Evolutionary conservation across 257 asterid species (phyloP).

Genomic region (Nicotiana tabacum): DNA sequence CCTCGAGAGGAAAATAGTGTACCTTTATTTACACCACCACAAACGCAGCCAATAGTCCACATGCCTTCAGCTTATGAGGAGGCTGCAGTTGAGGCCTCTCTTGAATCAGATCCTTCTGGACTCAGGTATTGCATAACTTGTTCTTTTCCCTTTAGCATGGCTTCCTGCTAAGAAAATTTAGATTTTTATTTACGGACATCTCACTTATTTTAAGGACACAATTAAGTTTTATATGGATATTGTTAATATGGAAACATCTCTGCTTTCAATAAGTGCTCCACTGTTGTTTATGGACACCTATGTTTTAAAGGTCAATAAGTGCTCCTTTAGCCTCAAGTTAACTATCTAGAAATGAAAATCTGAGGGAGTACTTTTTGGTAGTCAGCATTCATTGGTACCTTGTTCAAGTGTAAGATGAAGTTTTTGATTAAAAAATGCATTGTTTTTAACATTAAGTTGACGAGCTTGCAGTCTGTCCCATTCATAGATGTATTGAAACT

Average conservation of each 20-base stretch:
- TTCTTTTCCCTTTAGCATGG: not conserved
- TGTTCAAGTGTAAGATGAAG: not conserved
- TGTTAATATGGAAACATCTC: not conserved
- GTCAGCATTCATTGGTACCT: not conserved
- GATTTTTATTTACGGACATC: not conserved
- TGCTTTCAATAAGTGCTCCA: not conserved
- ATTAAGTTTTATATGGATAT: not conserved
- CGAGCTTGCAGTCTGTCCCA: not conserved
- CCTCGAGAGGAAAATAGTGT: constrained; percentile 84
- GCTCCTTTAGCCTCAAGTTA: not conserved
- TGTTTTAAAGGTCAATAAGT: not conserved
- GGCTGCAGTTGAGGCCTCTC: constrained; percentile 93
- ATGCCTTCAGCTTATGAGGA: constrained; percentile 63
- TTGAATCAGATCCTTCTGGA: constrained; percentile 82
- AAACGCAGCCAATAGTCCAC: constrained; percentile 68
- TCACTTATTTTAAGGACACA: not conserved
- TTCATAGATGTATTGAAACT: not conserved
- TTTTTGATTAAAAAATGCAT: not conserved
- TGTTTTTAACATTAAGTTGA: not conserved
- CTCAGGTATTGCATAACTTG: constrained; percentile 51
- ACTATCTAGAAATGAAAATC: not conserved
- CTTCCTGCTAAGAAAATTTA: not conserved
- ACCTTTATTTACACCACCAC: constrained; percentile 91
- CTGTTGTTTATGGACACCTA: not conserved
- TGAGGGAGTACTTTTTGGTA: not conserved